phyloP scores from a whole-genome alignment of 1,284 basidiomycete genomes.

The Ceratobasidium sp. region DNA sequence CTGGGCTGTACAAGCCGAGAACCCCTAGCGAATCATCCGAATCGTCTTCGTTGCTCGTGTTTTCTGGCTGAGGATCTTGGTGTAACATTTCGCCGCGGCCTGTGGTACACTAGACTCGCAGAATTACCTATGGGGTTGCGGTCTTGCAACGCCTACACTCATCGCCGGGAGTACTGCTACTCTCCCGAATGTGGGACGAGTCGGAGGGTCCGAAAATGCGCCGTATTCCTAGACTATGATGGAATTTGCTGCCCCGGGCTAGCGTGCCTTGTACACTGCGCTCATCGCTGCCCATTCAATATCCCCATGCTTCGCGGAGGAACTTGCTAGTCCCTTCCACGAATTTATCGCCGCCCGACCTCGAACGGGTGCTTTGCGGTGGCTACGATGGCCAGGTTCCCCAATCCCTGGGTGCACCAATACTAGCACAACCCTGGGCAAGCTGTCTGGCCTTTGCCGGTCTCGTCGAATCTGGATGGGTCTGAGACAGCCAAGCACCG shows the following conservation, averaged over 20 bases:
- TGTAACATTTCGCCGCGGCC: not conserved
- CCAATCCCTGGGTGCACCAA: not conserved
- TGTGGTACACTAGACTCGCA: not conserved
- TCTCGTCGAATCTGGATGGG: constrained; percentile 1
- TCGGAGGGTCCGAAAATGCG: not conserved
- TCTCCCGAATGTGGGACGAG: too few species aligned
- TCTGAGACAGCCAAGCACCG: not conserved
- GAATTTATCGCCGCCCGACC: not conserved
- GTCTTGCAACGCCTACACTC: not conserved
- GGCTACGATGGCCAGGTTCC: constrained; percentile 1
- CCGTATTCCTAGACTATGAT: not conserved
- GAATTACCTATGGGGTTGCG: not conserved
- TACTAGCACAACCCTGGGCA: constrained; percentile 12
- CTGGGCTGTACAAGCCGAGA: not conserved
- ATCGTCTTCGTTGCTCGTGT: not conserved
- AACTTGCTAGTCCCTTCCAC: not conserved
- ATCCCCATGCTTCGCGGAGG: not conserved
- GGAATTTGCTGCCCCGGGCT: not conserved
- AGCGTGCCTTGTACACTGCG: not conserved
- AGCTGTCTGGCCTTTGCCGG: constrained; percentile 7
- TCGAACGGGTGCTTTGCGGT: not conserved
- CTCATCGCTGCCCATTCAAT: not conserved
- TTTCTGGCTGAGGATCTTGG: not conserved
- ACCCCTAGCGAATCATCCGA: not conserved
- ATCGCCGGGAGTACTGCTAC: not conserved